phyloP scores from a whole-genome alignment of 2,329 filamentous ascomycete species.

The Bipolaris sorokiniana region DNA sequence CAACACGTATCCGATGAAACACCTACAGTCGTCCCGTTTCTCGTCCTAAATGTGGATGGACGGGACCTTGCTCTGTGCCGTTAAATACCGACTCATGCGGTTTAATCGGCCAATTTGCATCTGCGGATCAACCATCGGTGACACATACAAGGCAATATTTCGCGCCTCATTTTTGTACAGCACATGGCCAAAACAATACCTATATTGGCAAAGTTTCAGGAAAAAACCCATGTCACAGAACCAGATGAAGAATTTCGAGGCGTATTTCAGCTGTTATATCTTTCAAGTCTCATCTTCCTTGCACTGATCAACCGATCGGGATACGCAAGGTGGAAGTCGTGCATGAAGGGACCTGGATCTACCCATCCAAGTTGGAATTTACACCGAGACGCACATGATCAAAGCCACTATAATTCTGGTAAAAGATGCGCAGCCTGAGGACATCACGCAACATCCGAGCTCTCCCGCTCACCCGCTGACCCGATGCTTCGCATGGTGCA shows the following conservation, averaged over 20 bases:
- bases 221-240: not conserved
- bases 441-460: not conserved
- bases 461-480: not conserved
- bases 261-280: not conserved
- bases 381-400: not conserved
- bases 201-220: slow-evolving; percentile 3
- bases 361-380: not conserved
- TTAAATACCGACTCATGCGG: not conserved
- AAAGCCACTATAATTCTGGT: not conserved
- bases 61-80: slow-evolving; percentile 1
- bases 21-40: not conserved
- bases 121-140: slow-evolving; percentile 5
- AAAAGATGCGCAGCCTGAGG: not conserved
- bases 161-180: not conserved
- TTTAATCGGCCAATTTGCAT: slow-evolving; percentile 7
- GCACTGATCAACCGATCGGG: not conserved
- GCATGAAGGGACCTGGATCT: not conserved
- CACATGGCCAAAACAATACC: not conserved
- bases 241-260: not conserved
- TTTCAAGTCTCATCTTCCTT: not conserved
- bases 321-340: not conserved
- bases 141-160: not conserved
- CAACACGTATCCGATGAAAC: slow-evolving; percentile 12
- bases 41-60: not conserved
- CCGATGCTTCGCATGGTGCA: not conserved